Conservation (phyloP, 352 stramenopile genomes). For the Phytophthora cryptogea region DNA sequence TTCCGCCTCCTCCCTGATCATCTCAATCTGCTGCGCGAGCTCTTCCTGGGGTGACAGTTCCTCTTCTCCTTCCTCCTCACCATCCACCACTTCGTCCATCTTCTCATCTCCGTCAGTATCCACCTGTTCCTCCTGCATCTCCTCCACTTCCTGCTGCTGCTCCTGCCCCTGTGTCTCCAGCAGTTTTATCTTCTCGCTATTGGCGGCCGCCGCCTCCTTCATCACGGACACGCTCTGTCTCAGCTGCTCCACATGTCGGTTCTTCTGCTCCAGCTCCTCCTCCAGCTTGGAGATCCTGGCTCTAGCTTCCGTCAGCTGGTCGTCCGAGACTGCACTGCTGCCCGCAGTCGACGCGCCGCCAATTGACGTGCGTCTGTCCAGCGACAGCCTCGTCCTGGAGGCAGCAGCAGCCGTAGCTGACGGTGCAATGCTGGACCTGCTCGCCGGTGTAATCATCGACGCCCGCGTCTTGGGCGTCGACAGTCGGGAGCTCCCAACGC, state of each 20-base stretch:
- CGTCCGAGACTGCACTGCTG: constrained; percentile 27
- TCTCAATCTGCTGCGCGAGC: constrained; percentile 55
- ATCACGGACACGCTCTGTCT: constrained; percentile 63
- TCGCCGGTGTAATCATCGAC: constrained; percentile 26
- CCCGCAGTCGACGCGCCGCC: constrained; percentile 1
- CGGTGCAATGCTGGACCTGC: constrained; percentile 9
- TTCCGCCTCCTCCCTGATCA: constrained; percentile 58
- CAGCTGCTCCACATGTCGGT: constrained; percentile 66
- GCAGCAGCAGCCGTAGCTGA: not conserved
- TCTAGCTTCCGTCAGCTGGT: constrained; percentile 58
- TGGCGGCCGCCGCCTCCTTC: constrained; percentile 40
- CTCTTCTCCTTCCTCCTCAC: constrained; percentile 26
- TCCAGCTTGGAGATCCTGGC: constrained; percentile 62
- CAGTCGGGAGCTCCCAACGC: constrained; percentile 17
- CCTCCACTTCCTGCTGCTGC: not conserved
- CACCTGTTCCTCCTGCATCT: constrained; percentile 22
- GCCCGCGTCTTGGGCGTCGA: constrained; percentile 19
- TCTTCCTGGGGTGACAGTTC: constrained; percentile 33
- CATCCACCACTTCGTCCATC: constrained; percentile 41
- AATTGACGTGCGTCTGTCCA: constrained; percentile 30
- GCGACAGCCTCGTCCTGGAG: constrained; percentile 30
- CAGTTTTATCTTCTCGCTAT: constrained; percentile 37
- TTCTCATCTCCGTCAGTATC: constrained; percentile 31
- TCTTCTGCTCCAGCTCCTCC: constrained; percentile 74
- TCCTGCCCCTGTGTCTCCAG: constrained; percentile 31